Evolutionary conservation across 306 rosid genomes (phyloP).

Genomic region (Dalbergia cochinchinensis): DNA sequence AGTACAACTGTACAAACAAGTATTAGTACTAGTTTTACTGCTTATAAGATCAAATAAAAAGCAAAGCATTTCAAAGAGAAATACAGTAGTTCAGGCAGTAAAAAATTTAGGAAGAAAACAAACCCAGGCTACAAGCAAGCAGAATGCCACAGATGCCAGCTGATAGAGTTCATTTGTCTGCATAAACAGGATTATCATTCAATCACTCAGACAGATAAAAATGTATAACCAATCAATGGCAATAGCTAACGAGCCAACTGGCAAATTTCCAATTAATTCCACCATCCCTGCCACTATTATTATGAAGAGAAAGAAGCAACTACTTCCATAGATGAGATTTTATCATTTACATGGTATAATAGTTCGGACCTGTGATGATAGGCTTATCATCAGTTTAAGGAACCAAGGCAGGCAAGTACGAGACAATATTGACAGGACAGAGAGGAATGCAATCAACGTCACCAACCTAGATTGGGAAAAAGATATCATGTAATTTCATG

Average conservation of each 20-base stretch:
- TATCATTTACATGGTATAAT: constrained; percentile 32
- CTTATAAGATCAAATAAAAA: constrained; percentile 25
- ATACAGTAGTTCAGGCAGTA: constrained; percentile 29
- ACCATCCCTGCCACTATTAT: constrained; percentile 16
- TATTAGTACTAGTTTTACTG: constrained; percentile 6
- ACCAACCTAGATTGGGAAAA: constrained; percentile 73
- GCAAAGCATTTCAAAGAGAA: constrained; percentile 35
- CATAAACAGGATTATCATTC: constrained; percentile 47
- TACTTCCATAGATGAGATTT: constrained; percentile 40
- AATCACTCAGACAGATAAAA: constrained; percentile 42
- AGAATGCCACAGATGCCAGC: constrained; percentile 94
- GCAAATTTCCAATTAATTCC: constrained; percentile 40
- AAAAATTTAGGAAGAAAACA: constrained; percentile 52
- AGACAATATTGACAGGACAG: constrained; percentile 77
- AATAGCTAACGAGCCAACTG: constrained; percentile 35
- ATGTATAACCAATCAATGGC: constrained; percentile 29
- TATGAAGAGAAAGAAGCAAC: constrained; percentile 25
- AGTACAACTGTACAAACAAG: neutral
- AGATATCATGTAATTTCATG: constrained; percentile 23
- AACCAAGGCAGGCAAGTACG: constrained; percentile 93
- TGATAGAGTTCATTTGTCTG: constrained; percentile 99
- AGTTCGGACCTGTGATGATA: constrained; percentile 80
- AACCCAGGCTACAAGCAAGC: constrained; percentile 97
- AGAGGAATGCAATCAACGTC: constrained; percentile 79
- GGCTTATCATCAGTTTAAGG: constrained; percentile 95